phyloP scores from a whole-genome alignment of 129 eudicot species.

The Centrapalus pauciflorus region DNA sequence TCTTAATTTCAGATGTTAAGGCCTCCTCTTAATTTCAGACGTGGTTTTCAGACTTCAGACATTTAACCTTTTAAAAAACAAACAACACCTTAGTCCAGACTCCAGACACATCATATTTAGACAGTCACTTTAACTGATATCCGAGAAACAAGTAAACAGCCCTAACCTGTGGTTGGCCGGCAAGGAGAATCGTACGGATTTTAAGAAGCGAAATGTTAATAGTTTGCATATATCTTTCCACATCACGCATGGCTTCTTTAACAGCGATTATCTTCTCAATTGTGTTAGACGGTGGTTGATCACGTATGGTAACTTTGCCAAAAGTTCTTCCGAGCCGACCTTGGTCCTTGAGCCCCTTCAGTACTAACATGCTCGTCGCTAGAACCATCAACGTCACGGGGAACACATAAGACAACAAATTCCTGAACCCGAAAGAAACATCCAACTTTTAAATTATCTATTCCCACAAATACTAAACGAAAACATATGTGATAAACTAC shows the following conservation, averaged over 20 bases:
- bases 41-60: no score
- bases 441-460: background rate
- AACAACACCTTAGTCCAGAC: no score
- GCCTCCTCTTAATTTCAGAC: no score
- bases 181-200: constrained; percentile 72
- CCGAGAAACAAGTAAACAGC: no score
- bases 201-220: constrained; percentile 73
- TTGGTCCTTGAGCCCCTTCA: constrained; percentile 85
- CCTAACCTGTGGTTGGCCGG: constrained; percentile 96
- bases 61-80: no score
- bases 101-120: no score
- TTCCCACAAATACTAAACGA: background rate
- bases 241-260: constrained; percentile 85
- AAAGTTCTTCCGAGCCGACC: constrained; percentile 91
- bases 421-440: constrained; percentile 39
- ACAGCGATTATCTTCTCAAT: constrained; percentile 89
- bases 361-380: constrained; percentile 71
- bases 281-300: constrained; percentile 98
- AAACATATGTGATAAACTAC: background rate
- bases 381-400: constrained; percentile 60
- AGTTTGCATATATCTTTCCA: constrained; percentile 79
- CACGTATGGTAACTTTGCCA: constrained; percentile 76
- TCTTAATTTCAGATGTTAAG: no score
- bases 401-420: constrained; percentile 59
- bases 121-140: no score